phyloP scores from a whole-genome alignment of 176 grass and related monocot species.

The Guadua angustifolia region DNA sequence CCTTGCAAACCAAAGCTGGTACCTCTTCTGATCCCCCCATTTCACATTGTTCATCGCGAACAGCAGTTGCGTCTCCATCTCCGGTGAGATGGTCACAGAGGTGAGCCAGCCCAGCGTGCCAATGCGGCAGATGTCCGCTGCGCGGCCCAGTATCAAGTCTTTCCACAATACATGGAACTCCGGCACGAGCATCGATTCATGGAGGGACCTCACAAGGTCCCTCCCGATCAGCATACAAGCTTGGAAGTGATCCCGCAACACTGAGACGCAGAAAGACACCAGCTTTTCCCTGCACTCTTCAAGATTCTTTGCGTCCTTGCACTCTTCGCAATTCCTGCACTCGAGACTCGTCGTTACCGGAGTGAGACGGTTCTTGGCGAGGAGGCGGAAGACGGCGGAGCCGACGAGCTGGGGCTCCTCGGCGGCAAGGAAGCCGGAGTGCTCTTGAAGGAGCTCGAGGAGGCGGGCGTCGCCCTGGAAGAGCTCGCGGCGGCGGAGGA shows the following conservation, averaged over 20 bases:
- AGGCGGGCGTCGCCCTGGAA: conserved; percentile 46
- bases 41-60: conserved; percentile 85
- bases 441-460: conserved; percentile 17
- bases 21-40: conserved; percentile 77
- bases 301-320: conserved; percentile 47
- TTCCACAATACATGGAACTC: conserved; percentile 75
- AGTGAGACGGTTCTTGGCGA: conserved; percentile 60
- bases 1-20: conserved; percentile 83
- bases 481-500: conserved; percentile 58
- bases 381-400: conserved; percentile 57
- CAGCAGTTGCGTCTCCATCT: conserved; percentile 85
- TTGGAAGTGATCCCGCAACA: conserved; percentile 56
- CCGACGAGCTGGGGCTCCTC: conserved; percentile 57
- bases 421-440: conserved; percentile 30
- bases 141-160: conserved; percentile 38
- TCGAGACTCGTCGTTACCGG: conserved; percentile 27
- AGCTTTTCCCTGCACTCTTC: conserved; percentile 60
- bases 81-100: conserved; percentile 46
- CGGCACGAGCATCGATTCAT: conserved; percentile 66
- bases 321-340: conserved; percentile 64
- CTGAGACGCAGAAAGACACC: conserved; percentile 57
- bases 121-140: conserved; percentile 36
- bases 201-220: conserved; percentile 74
- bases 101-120: conserved; percentile 51
- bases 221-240: conserved; percentile 63